phyloP scores from a whole-genome alignment of 2,329 filamentous ascomycete genomes.

The Colletotrichum eleusines region DNA sequence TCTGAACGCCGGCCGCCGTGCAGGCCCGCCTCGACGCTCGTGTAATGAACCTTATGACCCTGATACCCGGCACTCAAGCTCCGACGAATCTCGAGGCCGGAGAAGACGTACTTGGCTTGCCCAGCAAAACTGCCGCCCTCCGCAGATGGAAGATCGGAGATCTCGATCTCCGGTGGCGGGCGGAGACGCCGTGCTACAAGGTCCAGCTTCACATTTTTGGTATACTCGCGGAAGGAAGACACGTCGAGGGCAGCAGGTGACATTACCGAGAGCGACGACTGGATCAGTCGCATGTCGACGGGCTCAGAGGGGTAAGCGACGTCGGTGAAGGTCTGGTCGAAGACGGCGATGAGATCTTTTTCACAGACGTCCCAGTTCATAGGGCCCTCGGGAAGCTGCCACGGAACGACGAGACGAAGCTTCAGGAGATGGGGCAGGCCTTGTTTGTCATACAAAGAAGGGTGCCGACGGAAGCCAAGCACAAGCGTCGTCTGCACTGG shows the following conservation, averaged over 20 bases:
- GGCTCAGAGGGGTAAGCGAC: slow-evolving; percentile 59
- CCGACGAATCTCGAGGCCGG: slow-evolving; percentile 65
- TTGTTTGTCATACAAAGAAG: not conserved
- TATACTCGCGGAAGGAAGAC: slow-evolving; percentile 56
- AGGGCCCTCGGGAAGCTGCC: slow-evolving; percentile 33
- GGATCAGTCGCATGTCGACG: slow-evolving; percentile 63
- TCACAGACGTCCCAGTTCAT: slow-evolving; percentile 41
- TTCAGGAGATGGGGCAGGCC: slow-evolving; percentile 34
- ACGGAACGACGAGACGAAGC: slow-evolving; percentile 38
- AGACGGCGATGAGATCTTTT: slow-evolving; percentile 54
- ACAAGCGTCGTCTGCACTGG: slow-evolving; percentile 52
- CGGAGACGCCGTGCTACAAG: slow-evolving; percentile 56
- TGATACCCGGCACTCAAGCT: slow-evolving; percentile 56
- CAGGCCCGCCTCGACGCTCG: slow-evolving; percentile 63
- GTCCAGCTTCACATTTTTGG: slow-evolving; percentile 59
- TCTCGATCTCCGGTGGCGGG: slow-evolving; percentile 51
- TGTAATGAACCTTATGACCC: slow-evolving; percentile 63
- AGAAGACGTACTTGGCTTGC: slow-evolving; percentile 53
- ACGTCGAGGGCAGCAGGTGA: slow-evolving; percentile 41
- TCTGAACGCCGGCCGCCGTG: slow-evolving; percentile 65
- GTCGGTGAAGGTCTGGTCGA: slow-evolving; percentile 54
- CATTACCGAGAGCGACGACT: slow-evolving; percentile 50
- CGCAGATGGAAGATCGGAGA: slow-evolving; percentile 25
- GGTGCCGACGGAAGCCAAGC: slow-evolving; percentile 55
- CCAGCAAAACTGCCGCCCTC: slow-evolving; percentile 5